Conservation (phyloP, 139 green algal species). For the Chlorella sp. region DNA sequence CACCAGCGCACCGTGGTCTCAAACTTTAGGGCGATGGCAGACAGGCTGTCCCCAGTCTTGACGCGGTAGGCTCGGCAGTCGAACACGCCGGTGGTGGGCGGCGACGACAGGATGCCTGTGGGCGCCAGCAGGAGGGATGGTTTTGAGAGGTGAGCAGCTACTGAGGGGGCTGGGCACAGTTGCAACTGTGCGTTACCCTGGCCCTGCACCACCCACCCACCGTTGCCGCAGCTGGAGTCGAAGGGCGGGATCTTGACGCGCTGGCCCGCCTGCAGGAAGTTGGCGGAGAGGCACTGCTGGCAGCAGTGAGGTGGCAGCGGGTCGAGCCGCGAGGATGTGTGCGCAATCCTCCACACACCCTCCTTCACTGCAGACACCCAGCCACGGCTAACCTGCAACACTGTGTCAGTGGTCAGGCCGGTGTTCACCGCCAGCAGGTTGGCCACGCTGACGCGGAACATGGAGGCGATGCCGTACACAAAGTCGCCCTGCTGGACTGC, state of each 20-base stretch:
- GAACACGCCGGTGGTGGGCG: conserved; percentile 25
- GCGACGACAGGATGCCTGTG: neutral
- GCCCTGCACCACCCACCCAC: neutral
- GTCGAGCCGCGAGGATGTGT: too few relatives aligned
- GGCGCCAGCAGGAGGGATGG: neutral
- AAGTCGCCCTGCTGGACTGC: conserved; percentile 31
- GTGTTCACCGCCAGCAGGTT: conserved; percentile 39
- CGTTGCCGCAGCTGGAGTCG: conserved; percentile 25
- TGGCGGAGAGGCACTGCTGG: too few relatives aligned
- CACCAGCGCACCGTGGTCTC: neutral
- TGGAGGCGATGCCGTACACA: conserved; percentile 32
- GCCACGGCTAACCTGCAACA: neutral
- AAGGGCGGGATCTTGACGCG: conserved; percentile 25
- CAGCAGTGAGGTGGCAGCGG: too few relatives aligned
- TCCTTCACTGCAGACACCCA: too few relatives aligned
- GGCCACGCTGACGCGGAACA: conserved; percentile 10
- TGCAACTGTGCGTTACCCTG: too few relatives aligned
- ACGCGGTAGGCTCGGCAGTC: conserved; percentile 29
- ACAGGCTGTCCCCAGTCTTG: conserved; percentile 9
- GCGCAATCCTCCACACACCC: too few relatives aligned
- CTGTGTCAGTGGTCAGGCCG: neutral
- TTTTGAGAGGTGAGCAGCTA: too few relatives aligned
- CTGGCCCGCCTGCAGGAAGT: neutral
- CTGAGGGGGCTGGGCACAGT: too few relatives aligned
- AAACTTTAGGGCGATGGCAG: conserved; percentile 10